Evolutionary conservation across 2,329 filamentous ascomycete species (phyloP).

Genomic region (Colletotrichum sp.): DNA sequence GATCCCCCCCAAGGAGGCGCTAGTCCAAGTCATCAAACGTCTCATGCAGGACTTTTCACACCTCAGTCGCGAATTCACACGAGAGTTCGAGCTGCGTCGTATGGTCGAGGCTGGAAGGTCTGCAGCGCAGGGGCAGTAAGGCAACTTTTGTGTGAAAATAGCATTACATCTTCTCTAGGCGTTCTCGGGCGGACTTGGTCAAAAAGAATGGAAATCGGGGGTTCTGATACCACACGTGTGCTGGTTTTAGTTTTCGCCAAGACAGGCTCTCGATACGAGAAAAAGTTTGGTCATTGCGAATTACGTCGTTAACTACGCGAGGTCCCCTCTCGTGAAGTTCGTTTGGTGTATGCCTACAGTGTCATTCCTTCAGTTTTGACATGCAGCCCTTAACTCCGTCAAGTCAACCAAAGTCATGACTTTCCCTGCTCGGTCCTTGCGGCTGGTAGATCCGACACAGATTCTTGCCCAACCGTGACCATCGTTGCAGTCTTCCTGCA

Average conservation of each 20-base stretch:
- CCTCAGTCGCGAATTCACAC: constrained; percentile 87
- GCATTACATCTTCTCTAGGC: constrained; percentile 23
- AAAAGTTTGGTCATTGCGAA: constrained; percentile 9
- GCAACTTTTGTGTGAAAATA: neutral
- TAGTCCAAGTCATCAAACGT: constrained; percentile 81
- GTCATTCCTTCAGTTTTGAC: neutral
- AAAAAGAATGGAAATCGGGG: constrained; percentile 6
- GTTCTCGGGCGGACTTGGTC: constrained; percentile 24
- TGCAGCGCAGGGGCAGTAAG: constrained; percentile 46
- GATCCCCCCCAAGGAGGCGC: constrained; percentile 86
- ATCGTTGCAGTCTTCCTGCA: neutral
- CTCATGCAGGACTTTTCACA: constrained; percentile 82
- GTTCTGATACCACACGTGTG: constrained; percentile 11
- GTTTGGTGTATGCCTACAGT: neutral
- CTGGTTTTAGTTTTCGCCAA: neutral
- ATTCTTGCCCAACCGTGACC: neutral
- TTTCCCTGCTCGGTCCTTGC: neutral
- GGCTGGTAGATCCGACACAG: neutral
- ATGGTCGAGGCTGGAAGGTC: constrained; percentile 71
- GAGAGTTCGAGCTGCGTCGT: constrained; percentile 88
- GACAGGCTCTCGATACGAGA: neutral
- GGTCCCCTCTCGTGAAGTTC: neutral
- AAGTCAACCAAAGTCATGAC: neutral
- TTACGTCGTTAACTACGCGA: constrained; percentile 3
- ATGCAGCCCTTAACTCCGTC: neutral